Percentiles rank a stretch among this genome's conserved stretches.
phyloP scores from a whole-genome alignment of 768 basidiomycete species.

The Termitomyces sp. region DNA sequence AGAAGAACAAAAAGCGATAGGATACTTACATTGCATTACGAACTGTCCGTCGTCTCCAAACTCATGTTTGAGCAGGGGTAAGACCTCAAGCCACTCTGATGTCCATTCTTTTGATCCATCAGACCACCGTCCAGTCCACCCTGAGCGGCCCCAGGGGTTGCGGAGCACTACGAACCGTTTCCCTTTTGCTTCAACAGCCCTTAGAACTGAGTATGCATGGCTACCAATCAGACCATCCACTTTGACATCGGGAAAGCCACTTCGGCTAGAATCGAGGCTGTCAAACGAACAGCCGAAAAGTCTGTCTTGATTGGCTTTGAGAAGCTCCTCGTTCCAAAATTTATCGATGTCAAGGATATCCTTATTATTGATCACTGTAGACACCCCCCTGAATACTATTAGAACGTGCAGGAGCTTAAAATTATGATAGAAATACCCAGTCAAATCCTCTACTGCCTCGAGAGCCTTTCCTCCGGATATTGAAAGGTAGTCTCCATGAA shows the following conservation, averaged over 20 bases:
- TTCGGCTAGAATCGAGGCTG: constrained; percentile 21
- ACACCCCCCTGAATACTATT: constrained; percentile 31
- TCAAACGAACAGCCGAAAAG: constrained; percentile 49
- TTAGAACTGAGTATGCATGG: constrained; percentile 39
- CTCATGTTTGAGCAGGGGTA: constrained; percentile 26
- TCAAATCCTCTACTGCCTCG: constrained; percentile 53
- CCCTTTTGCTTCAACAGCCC: constrained; percentile 32
- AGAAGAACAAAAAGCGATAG: not conserved
- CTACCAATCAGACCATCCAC: constrained; percentile 27
- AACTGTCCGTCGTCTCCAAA: constrained; percentile 40
- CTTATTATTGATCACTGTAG: constrained; percentile 37
- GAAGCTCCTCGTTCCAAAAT: constrained; percentile 52
- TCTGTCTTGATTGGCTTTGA: constrained; percentile 43
- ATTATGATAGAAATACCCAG: constrained; percentile 34
- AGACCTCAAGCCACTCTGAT: constrained; percentile 30
- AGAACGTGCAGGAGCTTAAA: not conserved
- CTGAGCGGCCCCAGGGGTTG: constrained; percentile 38
- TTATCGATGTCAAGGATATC: constrained; percentile 44
- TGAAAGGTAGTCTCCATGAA: constrained; percentile 41
- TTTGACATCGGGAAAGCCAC: constrained; percentile 17
- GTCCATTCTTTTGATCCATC: constrained; percentile 42
- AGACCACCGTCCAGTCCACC: constrained; percentile 37
- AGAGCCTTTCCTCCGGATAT: constrained; percentile 30
- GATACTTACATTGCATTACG: constrained; percentile 33
- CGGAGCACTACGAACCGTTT: constrained; percentile 38